Base-by-base conservation (phyloP, 371 early-diverging fungal genomes). In the Syncephalastrum sp. region DNA sequence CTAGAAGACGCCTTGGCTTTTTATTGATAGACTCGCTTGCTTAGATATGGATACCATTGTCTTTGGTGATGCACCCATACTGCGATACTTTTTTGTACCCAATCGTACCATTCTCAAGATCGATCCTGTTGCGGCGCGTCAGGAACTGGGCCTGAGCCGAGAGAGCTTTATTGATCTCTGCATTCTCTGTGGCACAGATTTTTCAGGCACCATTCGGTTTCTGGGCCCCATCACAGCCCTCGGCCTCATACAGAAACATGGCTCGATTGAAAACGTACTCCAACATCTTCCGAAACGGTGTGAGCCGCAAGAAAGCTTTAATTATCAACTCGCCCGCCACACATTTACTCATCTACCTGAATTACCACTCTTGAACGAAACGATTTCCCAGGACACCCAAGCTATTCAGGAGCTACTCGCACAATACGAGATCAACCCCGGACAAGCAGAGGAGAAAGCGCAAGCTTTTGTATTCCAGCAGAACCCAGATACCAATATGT, bases 161-260 rank as follows among this genome's bases (percentile, higher is more conserved):
- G 69, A 71, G 8, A 70, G 79, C 12, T 91, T 89, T 62, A 59
- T 88, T 4, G 91, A 91, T 60, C 21, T 91, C 51, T 89, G 91
- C 54, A 91, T 91, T 43, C 61, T 91, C n/a, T 91, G 90, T 56
- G 91, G 91, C 6, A 90, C 91, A 0, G 91, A 91, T 50, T 91
- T 89, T 64, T 82, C 85, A 19, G 67, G 64, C 3, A 89, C 83
- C 0, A 75, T 91, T 3, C 75, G 75, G 42, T 80, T 83, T 3
- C 79, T 91, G 16, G 91, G 89, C 0, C 84, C 88, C 7, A 65
- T 79, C 14, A 77, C 72, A 7, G 91, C 90, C 0, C 65, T 78
- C 3, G 60, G 74, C 13, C 64, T 84, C 29, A 77, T 91, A 15
- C 69, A 68, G 42, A 59, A 74, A 53, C 70, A 82, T 59, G 86